These are phyloP conservation scores for Entomophthora muscae DNA, from an alignment of 371 early-diverging fungal genomes.

Conservation along the genomic window DNA sequence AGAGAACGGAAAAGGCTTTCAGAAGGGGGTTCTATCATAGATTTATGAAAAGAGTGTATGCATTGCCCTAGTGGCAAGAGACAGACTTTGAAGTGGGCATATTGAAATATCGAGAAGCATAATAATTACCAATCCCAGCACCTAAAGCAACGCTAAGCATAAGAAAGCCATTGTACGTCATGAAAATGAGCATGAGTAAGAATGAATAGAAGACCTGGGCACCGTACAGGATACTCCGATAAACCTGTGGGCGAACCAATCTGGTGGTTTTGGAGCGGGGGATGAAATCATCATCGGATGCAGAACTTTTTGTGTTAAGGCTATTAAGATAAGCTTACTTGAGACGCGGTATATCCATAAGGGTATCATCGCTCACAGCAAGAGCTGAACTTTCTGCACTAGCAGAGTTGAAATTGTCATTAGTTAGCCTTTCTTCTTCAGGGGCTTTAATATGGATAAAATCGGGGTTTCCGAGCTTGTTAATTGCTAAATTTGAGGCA, in stretches of 20 bases:
- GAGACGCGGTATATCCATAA: background rate
- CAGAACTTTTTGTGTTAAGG: background rate
- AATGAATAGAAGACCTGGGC: slow-evolving; percentile 47
- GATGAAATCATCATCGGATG: background rate
- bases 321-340: background rate
- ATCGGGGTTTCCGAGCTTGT: slow-evolving; percentile 17
- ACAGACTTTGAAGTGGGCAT: slow-evolving; percentile 10
- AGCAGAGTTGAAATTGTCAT: slow-evolving; percentile 7
- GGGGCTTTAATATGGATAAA: background rate
- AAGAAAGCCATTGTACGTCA: slow-evolving; percentile 69
- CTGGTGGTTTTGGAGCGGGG: background rate
- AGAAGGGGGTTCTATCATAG: too few species aligned
- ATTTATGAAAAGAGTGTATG: too few species aligned
- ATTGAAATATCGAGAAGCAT: slow-evolving; percentile 25
- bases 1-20: too few species aligned
- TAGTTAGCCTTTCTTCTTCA: background rate
- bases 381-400: slow-evolving; percentile 11
- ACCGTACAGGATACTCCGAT: slow-evolving; percentile 38
- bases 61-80: slow-evolving; percentile 3
- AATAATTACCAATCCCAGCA: slow-evolving; percentile 47
- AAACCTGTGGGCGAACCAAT: background rate
- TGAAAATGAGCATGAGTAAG: slow-evolving; percentile 69
- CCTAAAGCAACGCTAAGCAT: slow-evolving; percentile 49
- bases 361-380: background rate
- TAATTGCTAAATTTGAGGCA: slow-evolving; percentile 27